Evolutionary conservation across 78 protist species (phyloP), one percentile per base, ranked within the genome.

Genomic region (Tieghemostelium lacteum): DNA sequence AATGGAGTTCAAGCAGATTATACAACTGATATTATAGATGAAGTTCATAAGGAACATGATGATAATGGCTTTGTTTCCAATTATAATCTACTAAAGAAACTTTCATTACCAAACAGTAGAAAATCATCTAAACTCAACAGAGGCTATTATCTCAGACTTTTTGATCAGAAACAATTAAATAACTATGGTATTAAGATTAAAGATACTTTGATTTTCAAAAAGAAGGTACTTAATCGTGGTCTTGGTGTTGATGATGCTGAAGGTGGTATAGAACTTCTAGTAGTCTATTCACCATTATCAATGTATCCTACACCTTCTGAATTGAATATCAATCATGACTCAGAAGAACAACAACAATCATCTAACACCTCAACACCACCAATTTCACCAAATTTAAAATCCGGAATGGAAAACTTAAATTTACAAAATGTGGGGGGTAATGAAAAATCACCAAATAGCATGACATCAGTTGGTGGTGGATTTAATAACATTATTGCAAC

Each of bases 181-280:
- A 80, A 80, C 49, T 80, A 80, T 80, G 88, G 88, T 80, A 80
- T 80, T 39, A 80, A 80, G 36, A 80, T 80, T 54, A 80, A 80
- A 80, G 88, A 80, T 66, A 80, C 76, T 54, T 67, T 80, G 40
- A 80, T 80, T 55, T 80, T 80, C 67, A 80, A 80, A 57, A 80
- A 55, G 22, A 80, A 80, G 20, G 29, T 26, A 34, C 24, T 67
- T 24, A 67, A 39, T 42, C 26, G 88, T n/a, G 88, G 88, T 62
- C 29, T 80, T 67, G 20, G 67, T 50, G 75, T 80, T 34, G 88
- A 80, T 67, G 88, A 80, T 80, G 88, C 88, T 37, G 88, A 80
- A 50, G 88, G 88, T 40, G 88, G 88, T 20, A 39, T 80, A 40
- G 88, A 80, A 57, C 42, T 80, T 20, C 10, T 54, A 20, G 88